phyloP scores from a whole-genome alignment of 441 rosid genomes.

The Bruguiera hainesii region DNA sequence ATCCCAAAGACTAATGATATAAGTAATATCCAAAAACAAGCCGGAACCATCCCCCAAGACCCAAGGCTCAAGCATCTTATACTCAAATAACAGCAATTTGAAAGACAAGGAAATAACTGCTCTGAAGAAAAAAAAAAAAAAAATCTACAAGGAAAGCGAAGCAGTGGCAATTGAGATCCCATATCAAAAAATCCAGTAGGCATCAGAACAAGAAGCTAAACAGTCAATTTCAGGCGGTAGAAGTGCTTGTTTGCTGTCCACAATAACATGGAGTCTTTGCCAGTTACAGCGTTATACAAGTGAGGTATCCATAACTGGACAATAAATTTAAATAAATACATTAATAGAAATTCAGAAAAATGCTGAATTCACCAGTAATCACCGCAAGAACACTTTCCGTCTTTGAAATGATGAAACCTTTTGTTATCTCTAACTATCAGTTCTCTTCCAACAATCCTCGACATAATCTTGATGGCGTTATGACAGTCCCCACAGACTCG shows the following conservation, averaged over 20 bases:
- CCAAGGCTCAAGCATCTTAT: neutral
- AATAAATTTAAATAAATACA: neutral
- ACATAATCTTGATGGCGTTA: constrained; percentile 43
- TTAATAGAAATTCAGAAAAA: neutral
- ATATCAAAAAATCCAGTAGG: neutral
- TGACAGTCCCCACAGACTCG: constrained; percentile 52
- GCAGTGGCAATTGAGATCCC: neutral
- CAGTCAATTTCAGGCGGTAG: neutral
- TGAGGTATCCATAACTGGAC: neutral
- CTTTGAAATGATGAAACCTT: constrained; percentile 71
- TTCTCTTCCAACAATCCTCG: constrained; percentile 38
- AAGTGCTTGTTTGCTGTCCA: no score
- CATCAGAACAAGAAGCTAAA: neutral
- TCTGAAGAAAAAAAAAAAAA: neutral
- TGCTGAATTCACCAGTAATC: constrained; percentile 64
- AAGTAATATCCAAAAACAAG: no score
- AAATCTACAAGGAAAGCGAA: neutral
- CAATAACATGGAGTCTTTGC: no score
- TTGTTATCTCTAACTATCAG: constrained; percentile 71
- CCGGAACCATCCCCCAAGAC: neutral
- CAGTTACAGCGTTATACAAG: constrained; percentile 1
- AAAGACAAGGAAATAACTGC: neutral
- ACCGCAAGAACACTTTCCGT: constrained; percentile 81
- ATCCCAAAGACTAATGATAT: neutral
- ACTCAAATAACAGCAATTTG: neutral